Conservation (phyloP, 2,329 filamentous ascomycete species). For the Apiospora malaysiana region DNA sequence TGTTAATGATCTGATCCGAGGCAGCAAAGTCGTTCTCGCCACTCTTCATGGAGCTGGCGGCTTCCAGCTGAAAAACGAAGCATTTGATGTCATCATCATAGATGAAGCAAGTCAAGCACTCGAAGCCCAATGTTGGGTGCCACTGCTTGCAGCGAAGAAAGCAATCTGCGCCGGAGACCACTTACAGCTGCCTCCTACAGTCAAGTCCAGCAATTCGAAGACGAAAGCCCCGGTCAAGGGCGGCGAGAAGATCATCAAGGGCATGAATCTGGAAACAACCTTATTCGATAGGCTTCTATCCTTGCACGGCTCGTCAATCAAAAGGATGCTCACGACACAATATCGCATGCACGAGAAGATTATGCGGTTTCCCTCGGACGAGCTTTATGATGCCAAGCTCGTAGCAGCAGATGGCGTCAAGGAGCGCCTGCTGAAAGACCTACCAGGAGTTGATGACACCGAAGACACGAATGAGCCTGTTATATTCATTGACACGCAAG, state of each 20-base stretch:
- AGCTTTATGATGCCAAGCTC: slow-evolving; percentile 83
- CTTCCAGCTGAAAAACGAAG: slow-evolving; percentile 76
- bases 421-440: slow-evolving; percentile 73
- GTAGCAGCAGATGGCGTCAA: slow-evolving; percentile 82
- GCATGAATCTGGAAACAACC: slow-evolving; percentile 79
- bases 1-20: slow-evolving; percentile 74
- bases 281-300: slow-evolving; percentile 88
- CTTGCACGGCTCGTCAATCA: slow-evolving; percentile 82
- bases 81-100: slow-evolving; percentile 93
- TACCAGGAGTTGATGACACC: slow-evolving; percentile 72
- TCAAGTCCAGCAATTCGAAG: slow-evolving; percentile 76
- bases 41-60: slow-evolving; percentile 93
- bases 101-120: slow-evolving; percentile 96
- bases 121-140: slow-evolving; percentile 97
- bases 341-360: slow-evolving; percentile 98
- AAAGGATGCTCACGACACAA: slow-evolving; percentile 94
- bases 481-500: slow-evolving; percentile 95
- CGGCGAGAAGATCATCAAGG: slow-evolving; percentile 48
- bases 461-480: slow-evolving; percentile 89
- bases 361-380: slow-evolving; percentile 90
- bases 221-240: slow-evolving; percentile 44
- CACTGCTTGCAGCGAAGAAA: slow-evolving; percentile 80
- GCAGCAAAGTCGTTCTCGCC: slow-evolving; percentile 86
- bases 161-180: slow-evolving; percentile 93
- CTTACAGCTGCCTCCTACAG: slow-evolving; percentile 90